phyloP scores from a whole-genome alignment of 164 flowering plant genomes.

The Berberis thunbergii region DNA sequence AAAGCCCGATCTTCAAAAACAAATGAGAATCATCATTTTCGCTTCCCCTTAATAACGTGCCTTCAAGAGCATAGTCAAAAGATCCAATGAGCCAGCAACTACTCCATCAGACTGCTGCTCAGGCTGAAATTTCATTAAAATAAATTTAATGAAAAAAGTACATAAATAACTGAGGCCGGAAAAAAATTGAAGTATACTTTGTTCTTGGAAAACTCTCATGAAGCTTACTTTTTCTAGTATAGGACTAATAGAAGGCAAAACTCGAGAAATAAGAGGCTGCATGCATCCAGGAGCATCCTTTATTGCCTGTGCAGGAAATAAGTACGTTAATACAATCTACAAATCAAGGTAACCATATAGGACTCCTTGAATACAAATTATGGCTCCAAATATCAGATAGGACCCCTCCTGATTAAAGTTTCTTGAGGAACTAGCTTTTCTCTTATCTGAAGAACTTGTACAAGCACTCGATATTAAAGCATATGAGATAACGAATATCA shows the following conservation, averaged over 20 bases:
- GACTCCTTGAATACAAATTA: too few species aligned
- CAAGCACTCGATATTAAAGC: too few species aligned
- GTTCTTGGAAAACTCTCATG: not conserved
- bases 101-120: constrained; percentile 81
- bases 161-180: not conserved
- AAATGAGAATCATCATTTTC: not conserved
- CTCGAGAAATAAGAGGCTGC: constrained; percentile 60
- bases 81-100: constrained; percentile 86
- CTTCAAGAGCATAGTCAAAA: constrained; percentile 85
- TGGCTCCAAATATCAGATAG: too few species aligned
- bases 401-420: too few species aligned
- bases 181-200: not conserved
- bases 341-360: not conserved
- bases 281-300: constrained; percentile 76
- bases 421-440: too few species aligned
- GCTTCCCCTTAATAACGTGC: constrained; percentile 24
- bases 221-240: constrained; percentile 58
- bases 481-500: too few species aligned
- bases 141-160: too few species aligned
- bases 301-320: constrained; percentile 40
- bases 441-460: too few species aligned
- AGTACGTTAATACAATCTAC: not conserved
- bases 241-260: constrained; percentile 67
- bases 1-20: not conserved
- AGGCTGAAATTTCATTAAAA: constrained; percentile 39